Base-by-base conservation (phyloP, 2,329 filamentous ascomycete species). In the Cordyceps cicadae region DNA sequence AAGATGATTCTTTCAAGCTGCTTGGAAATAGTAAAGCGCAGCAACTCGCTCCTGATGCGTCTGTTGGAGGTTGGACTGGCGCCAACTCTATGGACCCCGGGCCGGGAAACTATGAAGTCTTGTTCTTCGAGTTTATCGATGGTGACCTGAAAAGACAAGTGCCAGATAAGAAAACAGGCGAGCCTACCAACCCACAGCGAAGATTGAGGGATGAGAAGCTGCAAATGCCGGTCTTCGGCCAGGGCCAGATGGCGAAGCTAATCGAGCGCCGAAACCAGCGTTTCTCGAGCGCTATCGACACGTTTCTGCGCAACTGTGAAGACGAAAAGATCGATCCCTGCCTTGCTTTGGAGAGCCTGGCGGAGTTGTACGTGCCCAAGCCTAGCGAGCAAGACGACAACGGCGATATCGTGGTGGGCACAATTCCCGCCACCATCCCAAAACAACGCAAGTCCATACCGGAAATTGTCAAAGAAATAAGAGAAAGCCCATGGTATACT, bases 41-140 rank as follows among this genome's bases (percentile, higher is more conserved):
- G 63, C 77, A 75, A 0, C 78, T 76, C 15, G 78, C 79, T 0
- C 77, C 79, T 1, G 83, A 85, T 70, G 76, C 77, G 15, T 85
- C 81, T 3, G 82, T 85, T 1, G 82, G 82, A 2, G 82, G 82
- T 0, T 71, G 80, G 52, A 82, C 81, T 19, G 83, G 82, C 5
- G 68, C 70, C 34, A 76, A 83, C 50, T 71, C 68, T 2, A 66
- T 83, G 6, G 72, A 70, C 43, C 54, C 60, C 59, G 55, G 41
- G 51, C 60, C 62, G 1, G 76, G 63, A 15, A 78, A 77, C 2
- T 81, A 81, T 56, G 86, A 96, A 66, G 87, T 96, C 17, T 75
- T 99, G 26, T 83, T 93, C 41, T 96, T 99, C 68, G 94, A 97
- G 71, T 97, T 95, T 66, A 75, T 96, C 19, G 94, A 97, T 71